Conservation (phyloP, 164 flowering plant species). For the Houttuynia cordata region DNA sequence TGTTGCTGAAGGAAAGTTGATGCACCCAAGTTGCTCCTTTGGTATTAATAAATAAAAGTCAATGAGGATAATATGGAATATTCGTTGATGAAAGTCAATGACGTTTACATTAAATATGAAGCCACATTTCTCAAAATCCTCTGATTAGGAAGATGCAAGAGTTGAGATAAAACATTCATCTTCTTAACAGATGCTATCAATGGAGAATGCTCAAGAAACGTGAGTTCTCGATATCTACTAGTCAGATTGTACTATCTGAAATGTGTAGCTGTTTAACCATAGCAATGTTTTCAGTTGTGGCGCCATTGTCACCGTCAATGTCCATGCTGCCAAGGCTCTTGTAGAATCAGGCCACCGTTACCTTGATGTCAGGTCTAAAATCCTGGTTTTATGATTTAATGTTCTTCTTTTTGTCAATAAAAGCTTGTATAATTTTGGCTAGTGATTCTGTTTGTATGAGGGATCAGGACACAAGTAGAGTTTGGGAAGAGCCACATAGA, state of each 20-base stretch:
- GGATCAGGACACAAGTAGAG: conserved; percentile 63
- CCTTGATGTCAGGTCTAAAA: conserved; percentile 58
- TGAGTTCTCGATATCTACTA: not conserved
- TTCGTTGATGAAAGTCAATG: no score
- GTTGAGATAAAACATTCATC: not conserved
- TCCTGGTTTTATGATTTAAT: not conserved
- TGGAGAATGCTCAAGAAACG: not conserved
- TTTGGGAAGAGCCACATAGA: conserved; percentile 37
- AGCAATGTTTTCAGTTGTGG: not conserved
- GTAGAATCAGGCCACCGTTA: conserved; percentile 42
- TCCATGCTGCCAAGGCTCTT: conserved; percentile 23
- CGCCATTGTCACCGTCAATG: not conserved
- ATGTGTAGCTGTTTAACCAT: not conserved
- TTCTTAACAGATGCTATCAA: not conserved
- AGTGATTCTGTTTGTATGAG: not conserved
- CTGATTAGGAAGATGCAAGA: no score
- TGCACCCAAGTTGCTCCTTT: no score
- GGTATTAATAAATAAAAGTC: no score
- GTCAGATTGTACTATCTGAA: not conserved
- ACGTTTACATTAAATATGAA: no score
- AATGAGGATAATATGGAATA: no score
- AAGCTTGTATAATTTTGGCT: not conserved
- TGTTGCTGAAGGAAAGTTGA: no score
- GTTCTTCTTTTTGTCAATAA: not conserved
- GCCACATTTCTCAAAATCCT: no score